phyloP scores from a whole-genome alignment of 148 eudicot species.

The Silene uniflora region DNA sequence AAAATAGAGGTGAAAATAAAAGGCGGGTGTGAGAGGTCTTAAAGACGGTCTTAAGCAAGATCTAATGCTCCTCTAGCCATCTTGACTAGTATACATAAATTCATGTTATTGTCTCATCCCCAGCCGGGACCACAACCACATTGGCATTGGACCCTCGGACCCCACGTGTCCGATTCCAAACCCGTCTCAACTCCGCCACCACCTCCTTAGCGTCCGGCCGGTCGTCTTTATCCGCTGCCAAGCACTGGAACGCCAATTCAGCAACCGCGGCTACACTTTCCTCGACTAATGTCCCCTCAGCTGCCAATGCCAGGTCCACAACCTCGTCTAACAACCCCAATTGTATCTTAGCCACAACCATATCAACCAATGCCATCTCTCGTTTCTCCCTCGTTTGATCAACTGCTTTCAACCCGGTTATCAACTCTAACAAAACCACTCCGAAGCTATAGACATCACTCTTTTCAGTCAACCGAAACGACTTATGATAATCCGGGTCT shows the following conservation, averaged over 20 bases:
- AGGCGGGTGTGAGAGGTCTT: no score
- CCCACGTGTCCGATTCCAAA: constrained; percentile 45
- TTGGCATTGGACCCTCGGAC: constrained; percentile 38
- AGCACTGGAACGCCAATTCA: constrained; percentile 82
- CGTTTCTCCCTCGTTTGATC: constrained; percentile 32
- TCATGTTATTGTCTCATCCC: constrained; percentile 1
- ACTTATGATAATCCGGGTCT: constrained; percentile 79
- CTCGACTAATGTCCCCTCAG: constrained; percentile 36
- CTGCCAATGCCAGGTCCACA: constrained; percentile 30
- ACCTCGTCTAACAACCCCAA: constrained; percentile 29
- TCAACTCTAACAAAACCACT: constrained; percentile 68
- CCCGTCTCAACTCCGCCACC: constrained; percentile 68
- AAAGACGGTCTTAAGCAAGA: no score
- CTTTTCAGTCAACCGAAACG: constrained; percentile 77
- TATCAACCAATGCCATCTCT: constrained; percentile 57
- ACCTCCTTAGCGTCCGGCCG: constrained; percentile 83
- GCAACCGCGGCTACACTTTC: constrained; percentile 71
- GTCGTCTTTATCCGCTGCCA: constrained; percentile 85
- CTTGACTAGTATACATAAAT: background rate
- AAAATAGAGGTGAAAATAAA: no score
- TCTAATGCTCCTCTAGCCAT: background rate
- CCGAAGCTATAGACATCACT: constrained; percentile 92
- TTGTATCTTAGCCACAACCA: constrained; percentile 36
- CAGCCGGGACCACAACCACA: constrained; percentile 54
- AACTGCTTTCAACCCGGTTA: constrained; percentile 86